Base-by-base conservation (phyloP, 441 rosid genomes). In the Corymbia citriodora region DNA sequence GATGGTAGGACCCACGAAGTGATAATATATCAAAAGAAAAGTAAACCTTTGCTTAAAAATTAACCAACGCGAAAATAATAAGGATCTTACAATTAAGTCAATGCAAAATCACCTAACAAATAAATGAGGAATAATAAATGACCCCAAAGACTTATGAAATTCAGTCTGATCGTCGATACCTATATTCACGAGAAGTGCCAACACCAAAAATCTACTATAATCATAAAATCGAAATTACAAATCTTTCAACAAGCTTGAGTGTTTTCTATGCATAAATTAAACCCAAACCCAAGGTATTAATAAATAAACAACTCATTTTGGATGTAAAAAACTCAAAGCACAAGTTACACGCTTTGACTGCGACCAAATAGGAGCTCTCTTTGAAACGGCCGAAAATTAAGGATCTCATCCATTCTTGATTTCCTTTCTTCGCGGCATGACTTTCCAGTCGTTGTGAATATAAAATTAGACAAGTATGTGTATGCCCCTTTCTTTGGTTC, bases 31-130 rank as follows among this genome's bases (percentile, higher is more conserved):
- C 63, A 23, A 1, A 57, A 0, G 1, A 9, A 6, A 57, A 8
- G 27, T 21, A 57, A 23, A 57, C 1, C 13, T 57, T 57, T 23
- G 63, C 23, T 57, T 10, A 9, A 57, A 8, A 57, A 23, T 57
- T 57, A 57, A 57, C 10, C 1, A 21, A 21, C 1, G 0, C 2
- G 12, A 1, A 59, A 63, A 17, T 7, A 63, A 63, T 63, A 2
- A 63, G 16, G 4, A 63, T 29, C 31, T 61, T 61, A 27, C 68
- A 61, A 61, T 61, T 61, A 61, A 61, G 31, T 61, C 31, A 59
- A 0, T 59, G 65, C 0, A 0, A 59, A 11, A 59, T 59, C 65
- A 59, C 15, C 2, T 1, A 27, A 27, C 0, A 59, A 59, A 25
- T 27, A 25, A 59, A 59, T 27, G 6, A 25, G 1, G 8, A 27